Base-by-base conservation (phyloP, 2,329 filamentous ascomycete species). In the Calonectria ilicicola region DNA sequence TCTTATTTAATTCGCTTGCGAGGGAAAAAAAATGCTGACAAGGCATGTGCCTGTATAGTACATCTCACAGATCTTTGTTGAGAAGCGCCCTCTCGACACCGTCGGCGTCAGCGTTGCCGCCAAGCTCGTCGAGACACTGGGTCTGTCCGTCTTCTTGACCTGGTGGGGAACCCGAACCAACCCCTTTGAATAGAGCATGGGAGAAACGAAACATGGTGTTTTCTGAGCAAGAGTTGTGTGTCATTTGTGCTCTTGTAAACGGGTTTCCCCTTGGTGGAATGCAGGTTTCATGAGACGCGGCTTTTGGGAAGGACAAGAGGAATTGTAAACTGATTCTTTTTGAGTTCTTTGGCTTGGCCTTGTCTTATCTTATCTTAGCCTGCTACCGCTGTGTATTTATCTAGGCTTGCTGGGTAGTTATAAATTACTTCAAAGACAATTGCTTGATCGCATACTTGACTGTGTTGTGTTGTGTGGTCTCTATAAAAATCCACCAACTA, bases 81-180 rank as follows among this genome's bases (percentile, higher is more conserved):
- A 98, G 91, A 98, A 96, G 91, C 93, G 96, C 73, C 94, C 96
- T 65, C 86, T 97, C 72, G 96, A 98, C 86, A 96, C 94, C 75
- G 92, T 98, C 78, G 95, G 95, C 79, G 93, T 98, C 77, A 94
- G 94, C 82, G 91, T 94, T 75, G 87, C 97, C 64, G 93, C 94
- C 82, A 96, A 97, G 86, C 87, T 97, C 79, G 91, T 98, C 79
- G 97, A 98, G 91, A 98, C 97, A 3, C 91, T 98, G 72, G 97
- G 96, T 76, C 91, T 98, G 72, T 95, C 94, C 75, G 84, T 98
- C 81, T 95, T 98, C 91, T 89, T 98, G 80, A 98, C 95, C 83
- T 98, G 95, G 94, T 98, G 96, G 96, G 96, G 96, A 82, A 98
- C 96, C 82, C 93, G 94, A 83, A 97, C 95, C 87, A 96, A 95